Evolutionary conservation across 306 rosid genomes (phyloP), one percentile per base, ranked within the genome.

Genomic region (Biancaea sappan): DNA sequence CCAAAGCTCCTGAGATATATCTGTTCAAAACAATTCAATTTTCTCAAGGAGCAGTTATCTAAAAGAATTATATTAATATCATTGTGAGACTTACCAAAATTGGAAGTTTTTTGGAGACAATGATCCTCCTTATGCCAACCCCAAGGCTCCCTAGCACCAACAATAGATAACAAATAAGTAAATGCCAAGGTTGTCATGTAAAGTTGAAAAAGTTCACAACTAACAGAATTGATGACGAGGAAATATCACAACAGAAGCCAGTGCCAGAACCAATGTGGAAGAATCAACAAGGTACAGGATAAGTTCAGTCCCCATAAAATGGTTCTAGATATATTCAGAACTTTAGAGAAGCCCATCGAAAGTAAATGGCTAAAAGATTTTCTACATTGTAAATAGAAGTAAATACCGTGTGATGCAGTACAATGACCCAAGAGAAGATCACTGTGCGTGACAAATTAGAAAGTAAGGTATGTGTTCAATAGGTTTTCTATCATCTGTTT

Each of bases 1-100:
- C 96, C 93, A 92, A 50, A 89, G 64, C 69, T 83, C 79, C 62
- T 84, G 89, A 35, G 94, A 74, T 77, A 85, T 79, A 9, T 83
- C 98, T 86, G 81, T 70, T 24, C 51, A 51, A 31, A 80, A 69
- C 28, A 81, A 67, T 10, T 71, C 24, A 51, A 5, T 4, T 37
- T 21, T 50, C 32, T 70, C 81, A 76, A 71, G 59, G 60, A 81
- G 46, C 14, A 4, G 29, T 26, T 34, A 43, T 26, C 37, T 5
- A 22, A n/a, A n/a, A 66, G 54, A 50, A 35, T 46, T 35, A 19
- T 71, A 66, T 26, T 53, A 31, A n/a, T 37, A 50, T 44, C 35
- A 14, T 9, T 8, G 29, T 1, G 69, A 43, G n/a, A 74, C 84
- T 62, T 81, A 95, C 99, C 87, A 21, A 81, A 72, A 78, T 76